phyloP scores from a whole-genome alignment of 2,329 filamentous ascomycete species.

The Trichoderma guizhouense region DNA sequence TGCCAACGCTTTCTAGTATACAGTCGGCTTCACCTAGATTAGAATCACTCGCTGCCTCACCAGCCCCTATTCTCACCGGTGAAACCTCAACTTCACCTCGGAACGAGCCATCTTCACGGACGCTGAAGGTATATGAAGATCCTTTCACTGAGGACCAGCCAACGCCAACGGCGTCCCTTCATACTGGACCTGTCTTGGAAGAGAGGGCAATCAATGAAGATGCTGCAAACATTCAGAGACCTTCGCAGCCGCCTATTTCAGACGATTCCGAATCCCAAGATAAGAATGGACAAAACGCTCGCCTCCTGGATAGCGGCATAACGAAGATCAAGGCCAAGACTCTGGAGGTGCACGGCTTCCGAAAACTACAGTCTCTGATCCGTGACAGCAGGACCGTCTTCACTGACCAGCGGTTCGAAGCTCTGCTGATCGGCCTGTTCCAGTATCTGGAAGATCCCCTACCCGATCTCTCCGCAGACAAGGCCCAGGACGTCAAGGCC shows the following conservation, averaged over 20 bases:
- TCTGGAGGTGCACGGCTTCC: constrained; percentile 78
- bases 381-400: constrained; percentile 63
- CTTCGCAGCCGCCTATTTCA: constrained; percentile 21
- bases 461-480: constrained; percentile 54
- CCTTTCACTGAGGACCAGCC: constrained; percentile 51
- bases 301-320: constrained; percentile 71
- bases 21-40: constrained; percentile 32
- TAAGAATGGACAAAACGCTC: constrained; percentile 54
- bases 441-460: constrained; percentile 66
- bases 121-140: constrained; percentile 60
- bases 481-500: constrained; percentile 68
- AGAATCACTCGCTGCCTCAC: constrained; percentile 20
- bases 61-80: constrained; percentile 15
- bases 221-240: constrained; percentile 31
- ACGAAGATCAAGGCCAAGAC: constrained; percentile 66
- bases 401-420: constrained; percentile 64
- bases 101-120: constrained; percentile 30
- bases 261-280: constrained; percentile 38
- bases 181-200: constrained; percentile 50
- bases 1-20: constrained; percentile 44
- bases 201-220: constrained; percentile 61
- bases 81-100: constrained; percentile 16
- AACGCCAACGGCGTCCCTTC: constrained; percentile 44
- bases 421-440: constrained; percentile 65
- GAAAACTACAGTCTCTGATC: constrained; percentile 71